Evolutionary conservation across 805 yeast species (phyloP).

Genomic region (Grigorovia transvaalensis): DNA sequence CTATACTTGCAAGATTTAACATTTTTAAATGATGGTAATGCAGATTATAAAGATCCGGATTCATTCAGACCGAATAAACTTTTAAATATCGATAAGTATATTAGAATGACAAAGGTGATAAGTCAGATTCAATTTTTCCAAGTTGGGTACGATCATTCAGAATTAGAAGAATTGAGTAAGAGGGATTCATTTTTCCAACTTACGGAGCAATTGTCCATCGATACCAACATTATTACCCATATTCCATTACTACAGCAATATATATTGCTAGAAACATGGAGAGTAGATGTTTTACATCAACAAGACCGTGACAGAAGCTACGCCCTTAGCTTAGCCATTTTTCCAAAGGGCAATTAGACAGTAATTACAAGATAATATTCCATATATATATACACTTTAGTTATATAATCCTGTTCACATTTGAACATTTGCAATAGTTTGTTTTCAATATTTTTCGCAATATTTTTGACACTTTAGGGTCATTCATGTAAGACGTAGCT

Average conservation of each 20-base stretch:
- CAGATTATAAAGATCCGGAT: constrained; percentile 53
- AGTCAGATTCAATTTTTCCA: constrained; percentile 62
- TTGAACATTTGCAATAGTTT: background rate
- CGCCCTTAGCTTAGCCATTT: constrained; percentile 52
- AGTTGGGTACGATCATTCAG: constrained; percentile 37
- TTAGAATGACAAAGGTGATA: constrained; percentile 53
- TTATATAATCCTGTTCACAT: background rate
- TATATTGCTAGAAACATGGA: constrained; percentile 59
- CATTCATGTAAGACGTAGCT: background rate
- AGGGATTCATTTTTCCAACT: constrained; percentile 21
- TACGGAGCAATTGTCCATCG: constrained; percentile 17
- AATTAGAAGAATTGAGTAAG: constrained; percentile 7
- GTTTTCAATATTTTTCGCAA: background rate
- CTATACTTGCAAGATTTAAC: constrained; percentile 70
- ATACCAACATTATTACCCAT: constrained; percentile 25
- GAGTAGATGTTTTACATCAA: constrained; percentile 48
- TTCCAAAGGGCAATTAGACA: constrained; percentile 9
- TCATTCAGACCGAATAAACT: constrained; percentile 37
- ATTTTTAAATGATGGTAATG: constrained; percentile 74
- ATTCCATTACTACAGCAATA: constrained; percentile 36
- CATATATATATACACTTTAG: background rate
- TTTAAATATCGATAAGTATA: constrained; percentile 65
- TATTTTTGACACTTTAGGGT: background rate
- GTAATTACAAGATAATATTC: background rate
- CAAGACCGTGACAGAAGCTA: constrained; percentile 61